Base-by-base conservation (phyloP, 2,329 filamentous ascomycete species). In the Fusarium sp. region DNA sequence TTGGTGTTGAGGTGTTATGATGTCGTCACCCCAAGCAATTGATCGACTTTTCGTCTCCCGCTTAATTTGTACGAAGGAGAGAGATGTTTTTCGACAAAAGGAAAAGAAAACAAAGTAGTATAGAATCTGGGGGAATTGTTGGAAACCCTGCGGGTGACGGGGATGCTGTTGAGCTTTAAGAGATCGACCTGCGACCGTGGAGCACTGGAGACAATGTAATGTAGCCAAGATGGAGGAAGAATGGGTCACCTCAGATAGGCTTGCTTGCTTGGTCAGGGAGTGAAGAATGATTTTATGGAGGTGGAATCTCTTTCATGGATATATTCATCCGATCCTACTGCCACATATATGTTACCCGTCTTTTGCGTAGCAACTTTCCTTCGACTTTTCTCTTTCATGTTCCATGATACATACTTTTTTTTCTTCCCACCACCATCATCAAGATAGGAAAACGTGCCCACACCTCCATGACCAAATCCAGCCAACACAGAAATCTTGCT, bases 211-310 rank as follows among this genome's bases (percentile, higher is more conserved):
- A 61, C 58, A 57, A 30, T 61, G 42, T 30, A 58, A 51, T 54
- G 51, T 39, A 50, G 59, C 64, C 65, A 70, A 73, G 61, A 72
- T 58, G 52, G 69, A 69, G 71, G 70, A 78, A 75, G 70, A 75
- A 61, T 71, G 74, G 73, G 76, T 75, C 76, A 65, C 66, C 70
- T 68, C 66, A 75, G 73, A 75, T 76, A 74, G 66, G 61, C 73
- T 75, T 66, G 63, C 73, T 75, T 65, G 63, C 55, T 75, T 66
- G 69, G 52, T n/a, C 66, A 70, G 47, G 68, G 73, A 77, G 72
- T 67, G 63, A 64, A 70, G 54, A 64, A 62, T 62, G 45, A 55
- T 55, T 62, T 26, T 44, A 71, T 69, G 66, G 63, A 62, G 56
- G 62, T 61, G 56, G 66, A 54, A 61, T 59, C 39, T 41, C 32